Evolutionary conservation across 2,329 filamentous ascomycete species (phyloP), one percentile per base, ranked within the genome.

Genomic region (Ceratocystis harringtonii): DNA sequence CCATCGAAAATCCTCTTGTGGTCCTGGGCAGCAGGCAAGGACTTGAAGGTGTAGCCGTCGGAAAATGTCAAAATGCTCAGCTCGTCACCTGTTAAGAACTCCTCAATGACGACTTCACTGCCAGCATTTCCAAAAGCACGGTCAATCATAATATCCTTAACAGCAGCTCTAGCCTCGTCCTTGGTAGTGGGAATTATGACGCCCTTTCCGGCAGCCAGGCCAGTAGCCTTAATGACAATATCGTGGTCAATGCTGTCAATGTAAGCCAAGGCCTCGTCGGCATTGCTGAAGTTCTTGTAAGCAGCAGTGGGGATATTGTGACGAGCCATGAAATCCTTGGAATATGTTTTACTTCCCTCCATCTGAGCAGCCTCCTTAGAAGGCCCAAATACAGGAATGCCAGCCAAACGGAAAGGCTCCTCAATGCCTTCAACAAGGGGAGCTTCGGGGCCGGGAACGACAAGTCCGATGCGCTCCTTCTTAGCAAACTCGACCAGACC

Each of bases 341-440:
- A 91, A 75, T 95, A 97, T 10, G 92, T 89, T 80, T 99, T 99
- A 78, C 89, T 95, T 68, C 94, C 94, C 76, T 99, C 94, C 82
- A 99, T 90, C 57, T 84, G 83, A 19, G 94, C 92, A 25, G 94
- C 92, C 61, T 84, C 84, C 76, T 88, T 85, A 66, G 86, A 88
- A 4, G 94, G 94, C 1, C 92, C 94, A 72, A 96, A 97, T 75
- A 85, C 87, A 70, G 84, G 82, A 73, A 96, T 90, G 61, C 87
- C 86, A 62, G 82, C 86, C 63, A 76, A 74, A 69, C 84, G 80
- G 78, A 97, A 97, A 77, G 87, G 88, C 71, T 86, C 87, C 72
- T 91, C 87, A 68, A 96, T 87, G 64, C 94, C 94, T 68, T 89
- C 90, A 32, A 97, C 92, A 15, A 99, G 82, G n/a, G 92, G 92